Base-by-base conservation (phyloP, 2,329 filamentous ascomycete genomes). In the Mollisia scopiformis region DNA sequence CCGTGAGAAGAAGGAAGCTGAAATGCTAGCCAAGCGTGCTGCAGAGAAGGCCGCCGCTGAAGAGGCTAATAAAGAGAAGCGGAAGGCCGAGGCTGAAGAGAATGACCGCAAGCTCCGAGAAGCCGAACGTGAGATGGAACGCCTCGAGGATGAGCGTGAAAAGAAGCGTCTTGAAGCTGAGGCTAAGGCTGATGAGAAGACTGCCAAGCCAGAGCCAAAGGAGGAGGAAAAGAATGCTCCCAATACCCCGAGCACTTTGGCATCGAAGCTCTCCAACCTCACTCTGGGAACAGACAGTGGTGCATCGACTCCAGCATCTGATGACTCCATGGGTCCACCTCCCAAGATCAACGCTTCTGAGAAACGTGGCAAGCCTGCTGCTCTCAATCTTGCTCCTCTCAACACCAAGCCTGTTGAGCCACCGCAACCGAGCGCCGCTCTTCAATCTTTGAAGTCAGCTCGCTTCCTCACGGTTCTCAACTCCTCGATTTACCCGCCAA, bases 391-490 rank as follows among this genome's bases (percentile, higher is more conserved):
- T 64, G 86, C 93, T 58, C 84, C 84, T n/a, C 78, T 89, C 59
- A 96, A 90, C 65, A 92, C 88, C 69, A 96, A 93, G 79, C 82
- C 90, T 37, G 86, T 97, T 25, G 94, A 99, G 79, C 90, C 94
- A 56, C 88, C 92, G 56, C 93, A 97, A 77, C 94, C 94, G 16
- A 98, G 92, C 66, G 92, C 95, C 61, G 94, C 93, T 63, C 89
- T 99, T 74, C 93, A 96, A 76, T 91, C 94, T 8, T 84, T 99
- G 64, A 94, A 95, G 79, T 94, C 93, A 19, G 92, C 95, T 58
- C 90, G 93, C 54, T 94, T 96, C 80, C 82, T 99, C 59, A 86
- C 89, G 53, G 87, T 94, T 64, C 87, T 93, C 66, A 88, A 87
- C 72, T 87, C 91, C 70, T 83, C 92, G 63, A 84, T 89, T 41